A percentile compares a stretch with the other conserved stretches of the same genome.
phyloP scores from a whole-genome alignment of 169 alveolate species.

The Nephromyces sp. region DNA sequence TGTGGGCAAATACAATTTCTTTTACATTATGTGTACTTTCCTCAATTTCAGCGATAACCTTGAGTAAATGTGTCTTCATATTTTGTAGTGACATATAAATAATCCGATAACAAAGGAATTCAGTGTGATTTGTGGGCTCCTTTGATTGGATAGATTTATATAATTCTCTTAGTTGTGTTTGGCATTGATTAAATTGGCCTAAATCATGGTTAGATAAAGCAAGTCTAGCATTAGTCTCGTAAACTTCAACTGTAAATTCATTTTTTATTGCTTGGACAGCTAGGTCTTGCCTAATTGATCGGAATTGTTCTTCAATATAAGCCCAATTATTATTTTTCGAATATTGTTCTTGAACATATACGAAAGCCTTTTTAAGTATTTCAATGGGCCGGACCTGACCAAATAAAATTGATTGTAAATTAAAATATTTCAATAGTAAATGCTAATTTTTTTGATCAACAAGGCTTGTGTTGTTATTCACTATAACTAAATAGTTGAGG shows the following conservation, averaged over 20 bases:
- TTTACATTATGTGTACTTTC: neutral
- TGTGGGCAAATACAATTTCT: neutral
- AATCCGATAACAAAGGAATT: slow-evolving; percentile 19
- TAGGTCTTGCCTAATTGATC: slow-evolving; percentile 79
- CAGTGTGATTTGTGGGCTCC: neutral
- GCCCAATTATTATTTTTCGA: slow-evolving; percentile 33
- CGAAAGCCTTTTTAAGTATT: neutral
- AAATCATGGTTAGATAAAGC: slow-evolving; percentile 80
- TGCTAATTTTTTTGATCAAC: too few relatives aligned
- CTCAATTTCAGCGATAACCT: slow-evolving; percentile 8
- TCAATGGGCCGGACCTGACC: slow-evolving; percentile 8
- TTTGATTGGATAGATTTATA: slow-evolving; percentile 1
- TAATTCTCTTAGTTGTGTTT: slow-evolving; percentile 64
- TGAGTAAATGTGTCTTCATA: slow-evolving; percentile 9
- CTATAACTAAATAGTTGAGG: neutral
- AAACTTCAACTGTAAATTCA: slow-evolving; percentile 72
- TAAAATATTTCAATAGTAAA: too few relatives aligned
- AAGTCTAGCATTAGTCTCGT: slow-evolving; percentile 86
- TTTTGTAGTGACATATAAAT: slow-evolving; percentile 25
- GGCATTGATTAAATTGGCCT: slow-evolving; percentile 86
- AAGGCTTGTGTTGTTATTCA: neutral
- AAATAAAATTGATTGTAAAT: too few relatives aligned
- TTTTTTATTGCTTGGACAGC: slow-evolving; percentile 80
- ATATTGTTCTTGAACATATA: neutral
- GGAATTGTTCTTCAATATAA: slow-evolving; percentile 74